Conservation (phyloP, 768 basidiomycete species). For the Mycena rosella region DNA sequence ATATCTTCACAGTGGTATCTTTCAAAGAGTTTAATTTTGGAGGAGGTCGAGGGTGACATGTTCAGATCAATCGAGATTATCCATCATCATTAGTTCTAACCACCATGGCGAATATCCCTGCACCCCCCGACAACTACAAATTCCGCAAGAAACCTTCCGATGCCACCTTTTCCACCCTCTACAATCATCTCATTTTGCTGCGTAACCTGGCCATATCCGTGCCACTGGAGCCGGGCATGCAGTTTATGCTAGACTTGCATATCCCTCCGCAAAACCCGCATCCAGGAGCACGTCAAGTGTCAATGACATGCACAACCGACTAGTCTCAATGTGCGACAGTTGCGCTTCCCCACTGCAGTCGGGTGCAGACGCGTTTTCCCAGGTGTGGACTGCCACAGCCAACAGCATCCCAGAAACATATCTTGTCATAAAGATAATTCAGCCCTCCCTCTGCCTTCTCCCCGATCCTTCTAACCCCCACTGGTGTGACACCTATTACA, state of each 20-base stretch:
- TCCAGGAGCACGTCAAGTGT: slow-evolving; percentile 13
- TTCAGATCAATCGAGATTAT: too few relatives aligned
- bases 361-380: background rate
- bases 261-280: slow-evolving; percentile 18
- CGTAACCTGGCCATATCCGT: slow-evolving; percentile 15
- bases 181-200: slow-evolving; percentile 12
- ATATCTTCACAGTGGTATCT: too few relatives aligned
- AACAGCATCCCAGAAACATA: background rate
- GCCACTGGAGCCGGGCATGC: slow-evolving; percentile 13
- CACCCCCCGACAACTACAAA: background rate
- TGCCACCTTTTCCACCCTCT: background rate
- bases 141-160: slow-evolving; percentile 14
- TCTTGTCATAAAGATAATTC: slow-evolving; percentile 12
- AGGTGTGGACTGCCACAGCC: slow-evolving; percentile 9
- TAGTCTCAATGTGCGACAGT: background rate
- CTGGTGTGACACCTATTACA: background rate
- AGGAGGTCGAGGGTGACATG: too few relatives aligned
- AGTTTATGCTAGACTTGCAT: slow-evolving; percentile 15
- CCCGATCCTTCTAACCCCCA: background rate
- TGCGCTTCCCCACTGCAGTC: slow-evolving; percentile 4
- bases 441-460: slow-evolving; percentile 5
- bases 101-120: too few relatives aligned
- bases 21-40: too few relatives aligned
- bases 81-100: too few relatives aligned
- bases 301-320: background rate